phyloP scores from a whole-genome alignment of 139 green algal genomes.

The Trebouxia sp. region DNA sequence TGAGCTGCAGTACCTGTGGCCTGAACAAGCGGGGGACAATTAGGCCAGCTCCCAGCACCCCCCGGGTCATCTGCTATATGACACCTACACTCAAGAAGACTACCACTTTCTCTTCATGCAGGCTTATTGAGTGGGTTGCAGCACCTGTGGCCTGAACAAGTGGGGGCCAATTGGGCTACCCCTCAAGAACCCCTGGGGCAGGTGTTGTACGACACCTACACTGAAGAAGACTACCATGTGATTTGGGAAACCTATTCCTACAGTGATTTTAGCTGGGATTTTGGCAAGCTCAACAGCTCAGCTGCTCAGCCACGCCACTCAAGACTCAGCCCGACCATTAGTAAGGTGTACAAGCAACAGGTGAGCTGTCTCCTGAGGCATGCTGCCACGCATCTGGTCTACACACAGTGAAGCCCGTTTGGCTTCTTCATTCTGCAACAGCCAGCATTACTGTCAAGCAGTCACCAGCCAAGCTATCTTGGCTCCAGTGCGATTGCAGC shows the following conservation, averaged over 20 bases:
- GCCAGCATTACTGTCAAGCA: no score
- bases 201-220: constrained; percentile 58
- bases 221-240: constrained; percentile 42
- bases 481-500: no score
- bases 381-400: neutral
- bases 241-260: constrained; percentile 53
- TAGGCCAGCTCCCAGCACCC: constrained; percentile 37
- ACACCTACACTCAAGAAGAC: constrained; percentile 53
- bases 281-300: constrained; percentile 58
- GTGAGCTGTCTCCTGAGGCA: neutral
- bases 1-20: neutral
- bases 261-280: constrained; percentile 41
- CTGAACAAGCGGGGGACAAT: neutral
- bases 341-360: constrained; percentile 18
- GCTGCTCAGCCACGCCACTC: neutral
- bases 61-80: constrained; percentile 48
- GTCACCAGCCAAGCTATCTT: no score
- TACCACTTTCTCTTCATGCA: constrained; percentile 47
- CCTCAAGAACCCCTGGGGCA: constrained; percentile 35
- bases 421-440: no score
- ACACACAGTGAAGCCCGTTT: no score
- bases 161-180: constrained; percentile 30
- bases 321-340: neutral
- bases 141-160: neutral
- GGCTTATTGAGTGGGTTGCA: neutral